A percentile compares a stretch with the other conserved stretches of the same genome.
Conservation (phyloP, 345 rosid species). For the Combretum micranthum region DNA sequence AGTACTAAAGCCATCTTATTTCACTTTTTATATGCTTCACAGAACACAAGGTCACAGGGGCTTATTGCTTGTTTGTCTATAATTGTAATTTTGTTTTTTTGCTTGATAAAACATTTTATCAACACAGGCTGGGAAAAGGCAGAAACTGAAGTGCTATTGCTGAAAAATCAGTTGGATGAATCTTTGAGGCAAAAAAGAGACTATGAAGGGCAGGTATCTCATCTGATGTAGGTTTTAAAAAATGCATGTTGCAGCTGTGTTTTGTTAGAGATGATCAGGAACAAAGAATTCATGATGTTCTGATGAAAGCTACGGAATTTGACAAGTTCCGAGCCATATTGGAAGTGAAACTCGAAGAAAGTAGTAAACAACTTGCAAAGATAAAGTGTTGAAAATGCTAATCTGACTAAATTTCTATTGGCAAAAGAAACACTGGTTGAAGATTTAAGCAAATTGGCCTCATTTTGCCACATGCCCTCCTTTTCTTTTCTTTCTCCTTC, state of each 20-base stretch:
- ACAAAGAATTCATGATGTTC: too few relatives aligned
- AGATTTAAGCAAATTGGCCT: slow-evolving; percentile 55
- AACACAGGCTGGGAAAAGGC: slow-evolving; percentile 54
- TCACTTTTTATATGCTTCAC: background rate
- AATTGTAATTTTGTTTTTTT: too few relatives aligned
- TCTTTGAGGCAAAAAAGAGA: slow-evolving; percentile 43
- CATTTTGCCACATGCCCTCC: too few relatives aligned
- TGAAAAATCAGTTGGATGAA: slow-evolving; percentile 50
- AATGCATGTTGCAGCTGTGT: slow-evolving; percentile 71
- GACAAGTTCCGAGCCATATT: too few relatives aligned
- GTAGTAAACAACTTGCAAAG: slow-evolving; percentile 42
- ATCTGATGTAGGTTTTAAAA: slow-evolving; percentile 66
- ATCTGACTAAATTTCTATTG: slow-evolving; percentile 51
- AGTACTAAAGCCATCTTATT: slow-evolving; percentile 26
- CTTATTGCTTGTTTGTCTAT: too few relatives aligned
- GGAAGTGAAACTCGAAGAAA: too few relatives aligned
- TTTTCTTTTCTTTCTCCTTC: too few relatives aligned
- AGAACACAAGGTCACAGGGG: too few relatives aligned
- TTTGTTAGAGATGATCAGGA: too few relatives aligned
- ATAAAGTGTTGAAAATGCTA: slow-evolving; percentile 45
- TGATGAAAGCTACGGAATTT: too few relatives aligned
- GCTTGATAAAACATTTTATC: background rate
- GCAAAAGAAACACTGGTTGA: slow-evolving; percentile 48
- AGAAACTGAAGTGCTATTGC: slow-evolving; percentile 44
- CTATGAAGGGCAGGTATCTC: slow-evolving; percentile 44